Evolutionary conservation across 1,284 basidiomycete species (phyloP).

Genomic region (Coniophora puteana): DNA sequence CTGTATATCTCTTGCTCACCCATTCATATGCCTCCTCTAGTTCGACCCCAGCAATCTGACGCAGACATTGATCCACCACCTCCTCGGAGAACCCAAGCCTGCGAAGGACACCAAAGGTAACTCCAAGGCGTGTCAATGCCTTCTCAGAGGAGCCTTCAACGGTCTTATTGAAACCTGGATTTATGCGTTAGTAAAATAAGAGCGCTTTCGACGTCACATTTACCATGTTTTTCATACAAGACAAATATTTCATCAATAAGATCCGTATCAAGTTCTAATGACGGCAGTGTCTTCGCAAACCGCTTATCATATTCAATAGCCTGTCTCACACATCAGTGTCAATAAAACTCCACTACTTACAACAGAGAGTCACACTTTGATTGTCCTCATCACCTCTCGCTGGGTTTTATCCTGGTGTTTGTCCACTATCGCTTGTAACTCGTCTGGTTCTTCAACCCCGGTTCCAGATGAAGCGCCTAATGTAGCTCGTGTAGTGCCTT

Average conservation of each 20-base stretch:
- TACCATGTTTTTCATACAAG: conserved; percentile 39
- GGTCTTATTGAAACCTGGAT: conserved; percentile 30
- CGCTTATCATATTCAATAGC: conserved; percentile 83
- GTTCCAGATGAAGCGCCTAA: conserved; percentile 17
- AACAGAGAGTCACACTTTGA: conserved; percentile 37
- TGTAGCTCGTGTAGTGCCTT: conserved; percentile 8
- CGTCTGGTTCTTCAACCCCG: conserved; percentile 44
- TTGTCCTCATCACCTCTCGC: conserved; percentile 74
- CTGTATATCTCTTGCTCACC: no score
- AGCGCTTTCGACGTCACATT: conserved; percentile 34
- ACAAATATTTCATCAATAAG: conserved; percentile 61
- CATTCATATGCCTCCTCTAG: conserved; percentile 92
- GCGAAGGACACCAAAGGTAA: conserved; percentile 82
- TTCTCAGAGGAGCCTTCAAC: conserved; percentile 68
- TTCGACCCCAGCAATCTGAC: conserved; percentile 61
- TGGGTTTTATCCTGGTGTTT: conserved; percentile 86
- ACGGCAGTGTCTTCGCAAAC: conserved; percentile 63
- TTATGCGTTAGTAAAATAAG: conserved; percentile 7
- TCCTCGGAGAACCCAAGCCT: conserved; percentile 79
- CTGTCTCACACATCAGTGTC: conserved; percentile 35
- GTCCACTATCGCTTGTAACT: conserved; percentile 70
- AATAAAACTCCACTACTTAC: conserved; percentile 4
- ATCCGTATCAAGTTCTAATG: conserved; percentile 59
- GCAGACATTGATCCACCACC: conserved; percentile 69
- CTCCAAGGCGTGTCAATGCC: conserved; percentile 64